Evolutionary conservation across 345 rosid species (phyloP), one percentile per base, ranked within the genome.

Genomic region (Eucalyptus sideroxylon): DNA sequence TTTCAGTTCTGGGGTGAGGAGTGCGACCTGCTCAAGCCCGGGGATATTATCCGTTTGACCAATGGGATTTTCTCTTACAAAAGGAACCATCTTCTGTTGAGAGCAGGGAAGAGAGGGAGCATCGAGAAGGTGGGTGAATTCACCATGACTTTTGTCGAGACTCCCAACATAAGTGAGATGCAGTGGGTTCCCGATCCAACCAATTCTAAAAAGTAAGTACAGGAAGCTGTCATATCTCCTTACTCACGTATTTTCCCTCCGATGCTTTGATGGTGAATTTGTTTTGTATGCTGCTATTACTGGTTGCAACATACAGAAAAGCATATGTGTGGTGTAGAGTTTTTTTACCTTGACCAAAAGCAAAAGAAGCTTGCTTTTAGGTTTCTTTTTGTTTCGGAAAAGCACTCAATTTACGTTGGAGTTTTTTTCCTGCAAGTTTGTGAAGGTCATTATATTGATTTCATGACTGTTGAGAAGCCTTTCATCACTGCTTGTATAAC

Each of bases 91-190:
- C 93, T 94, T 16, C 88, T 96, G 88, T 91, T 95, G 56, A 92
- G 96, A 87, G 95, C 95, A 50, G 98, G 96, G 40, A 96, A 91
- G 87, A 92, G 96, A 65, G 98, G 97, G n/a, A 90, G 86, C 72
- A 86, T 95, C 16, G 94, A 93, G 92, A 96, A 97, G 93, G 89
- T 90, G 2, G 97, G 97, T 2, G 96, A 95, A 72, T 93, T 95
- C 86, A 92, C 96, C 11, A 91, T 95, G 95, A 93, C 91, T 12
- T 95, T 91, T 89, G 95, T 94, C n/a, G 95, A 94, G 92, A 94
- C 97, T 13, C 98, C 98, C 31, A 96, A 96, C 89, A 90, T 97
- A 92, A 94, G 98, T 34, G 95, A 97, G 93, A 96, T 96, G 40
- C 91, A 87, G 34, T 95, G 98, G 97, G 92, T 90, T 85, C 94